Evolutionary conservation across 805 yeast genomes (phyloP).

Genomic region (Cyberlindnera bimundalis): DNA sequence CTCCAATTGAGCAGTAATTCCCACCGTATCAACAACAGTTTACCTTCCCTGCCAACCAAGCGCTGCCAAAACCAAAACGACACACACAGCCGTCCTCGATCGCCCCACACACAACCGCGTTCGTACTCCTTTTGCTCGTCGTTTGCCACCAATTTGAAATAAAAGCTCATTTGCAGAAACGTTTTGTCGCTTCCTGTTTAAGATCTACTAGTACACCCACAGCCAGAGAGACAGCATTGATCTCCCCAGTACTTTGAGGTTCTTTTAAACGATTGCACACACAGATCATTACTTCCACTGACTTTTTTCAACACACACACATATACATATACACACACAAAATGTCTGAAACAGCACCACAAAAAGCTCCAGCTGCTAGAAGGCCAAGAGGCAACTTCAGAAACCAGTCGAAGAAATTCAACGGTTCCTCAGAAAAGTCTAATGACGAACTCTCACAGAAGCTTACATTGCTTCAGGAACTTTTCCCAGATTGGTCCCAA

Average conservation of each 20-base stretch:
- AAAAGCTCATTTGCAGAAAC: too few species aligned
- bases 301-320: background rate
- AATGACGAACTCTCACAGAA: constrained; percentile 35
- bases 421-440: constrained; percentile 21
- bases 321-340: constrained; percentile 4
- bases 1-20: background rate
- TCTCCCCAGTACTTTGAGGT: background rate
- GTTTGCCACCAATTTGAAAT: too few species aligned
- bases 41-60: background rate
- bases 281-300: background rate
- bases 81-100: too few species aligned
- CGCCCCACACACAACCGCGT: too few species aligned
- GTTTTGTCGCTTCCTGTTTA: too few species aligned
- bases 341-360: constrained; percentile 20
- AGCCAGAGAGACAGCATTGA: too few species aligned
- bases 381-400: constrained; percentile 36
- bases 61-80: background rate
- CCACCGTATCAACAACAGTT: background rate
- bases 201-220: too few species aligned
- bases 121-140: too few species aligned
- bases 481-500: constrained; percentile 92
- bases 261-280: background rate
- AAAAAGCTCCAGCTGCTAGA: constrained; percentile 18
- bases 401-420: constrained; percentile 43
- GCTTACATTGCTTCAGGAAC: constrained; percentile 62